Conservation (phyloP, 805 yeast genomes). For the Komagataella phaffii region DNA sequence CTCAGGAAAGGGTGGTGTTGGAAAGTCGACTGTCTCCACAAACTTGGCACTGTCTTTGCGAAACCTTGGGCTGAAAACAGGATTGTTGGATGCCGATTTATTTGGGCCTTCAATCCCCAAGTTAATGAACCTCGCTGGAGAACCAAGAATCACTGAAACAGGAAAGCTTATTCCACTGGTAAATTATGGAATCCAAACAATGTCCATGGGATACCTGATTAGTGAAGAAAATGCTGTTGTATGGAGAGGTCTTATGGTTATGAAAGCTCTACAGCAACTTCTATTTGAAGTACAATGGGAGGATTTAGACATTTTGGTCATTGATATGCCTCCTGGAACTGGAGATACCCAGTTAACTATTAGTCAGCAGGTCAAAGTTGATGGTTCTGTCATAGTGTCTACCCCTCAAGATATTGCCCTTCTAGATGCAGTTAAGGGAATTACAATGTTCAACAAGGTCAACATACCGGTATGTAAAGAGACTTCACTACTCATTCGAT, state of each 20-base stretch:
- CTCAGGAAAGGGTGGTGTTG: conserved; percentile 76
- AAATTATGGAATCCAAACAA: conserved; percentile 67
- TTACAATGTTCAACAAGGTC: conserved; percentile 64
- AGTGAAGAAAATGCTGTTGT: conserved; percentile 56
- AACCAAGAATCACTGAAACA: conserved; percentile 38
- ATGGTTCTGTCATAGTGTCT: conserved; percentile 72
- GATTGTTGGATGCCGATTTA: conserved; percentile 67
- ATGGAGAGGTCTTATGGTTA: conserved; percentile 82
- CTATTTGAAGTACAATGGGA: conserved; percentile 74
- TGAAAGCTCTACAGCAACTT: conserved; percentile 78
- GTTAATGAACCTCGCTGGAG: conserved; percentile 54
- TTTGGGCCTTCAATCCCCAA: conserved; percentile 81
- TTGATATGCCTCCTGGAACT: conserved; percentile 89
- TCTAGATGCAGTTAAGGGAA: conserved; percentile 69
- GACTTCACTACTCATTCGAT: not conserved
- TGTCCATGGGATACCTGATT: conserved; percentile 83
- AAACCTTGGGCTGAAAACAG: conserved; percentile 39
- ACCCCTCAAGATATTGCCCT: conserved; percentile 83
- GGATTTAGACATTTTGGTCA: conserved; percentile 48
- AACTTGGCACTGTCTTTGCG: conserved; percentile 56
- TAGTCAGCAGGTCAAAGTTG: conserved; percentile 64
- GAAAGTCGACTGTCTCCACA: conserved; percentile 62
- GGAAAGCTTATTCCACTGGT: conserved; percentile 54
- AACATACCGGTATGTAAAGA: conserved; percentile 33
- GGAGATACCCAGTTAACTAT: conserved; percentile 79